These are phyloP conservation scores for Trametes gibbosa DNA, from an alignment of 768 basidiomycete genomes.

Conservation along the genomic window DNA sequence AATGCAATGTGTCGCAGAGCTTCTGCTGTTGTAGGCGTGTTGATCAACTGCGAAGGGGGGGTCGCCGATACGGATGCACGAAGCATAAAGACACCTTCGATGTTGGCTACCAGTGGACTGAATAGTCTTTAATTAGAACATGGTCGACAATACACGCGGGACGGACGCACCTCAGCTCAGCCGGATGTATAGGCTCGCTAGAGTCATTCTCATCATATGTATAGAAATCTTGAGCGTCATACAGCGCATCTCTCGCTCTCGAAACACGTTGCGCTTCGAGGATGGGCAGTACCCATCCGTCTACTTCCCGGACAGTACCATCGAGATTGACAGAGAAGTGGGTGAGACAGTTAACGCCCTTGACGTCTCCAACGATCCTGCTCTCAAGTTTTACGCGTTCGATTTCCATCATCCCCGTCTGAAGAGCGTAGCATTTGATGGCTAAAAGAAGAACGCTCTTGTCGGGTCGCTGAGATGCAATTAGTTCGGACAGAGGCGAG, in stretches of 20 bases:
- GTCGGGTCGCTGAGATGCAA: slow-evolving; percentile 56
- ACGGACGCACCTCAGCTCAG: slow-evolving; percentile 53
- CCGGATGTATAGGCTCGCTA: slow-evolving; percentile 36
- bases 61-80: slow-evolving; percentile 36
- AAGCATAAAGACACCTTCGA: slow-evolving; percentile 68
- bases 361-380: slow-evolving; percentile 56
- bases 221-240: slow-evolving; percentile 46
- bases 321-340: slow-evolving; percentile 50
- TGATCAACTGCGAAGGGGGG: slow-evolving; percentile 44
- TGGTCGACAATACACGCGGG: neutral
- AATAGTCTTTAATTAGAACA: slow-evolving; percentile 8
- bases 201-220: slow-evolving; percentile 34
- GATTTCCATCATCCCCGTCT: slow-evolving; percentile 74
- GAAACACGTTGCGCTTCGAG: slow-evolving; percentile 63
- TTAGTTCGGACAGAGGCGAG: slow-evolving; percentile 40
- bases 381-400: slow-evolving; percentile 68
- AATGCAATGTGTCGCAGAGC: slow-evolving; percentile 64
- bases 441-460: slow-evolving; percentile 64
- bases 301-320: slow-evolving; percentile 45
- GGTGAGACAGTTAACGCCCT: slow-evolving; percentile 61
- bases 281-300: slow-evolving; percentile 82
- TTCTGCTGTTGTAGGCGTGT: slow-evolving; percentile 57
- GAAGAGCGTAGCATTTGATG: slow-evolving; percentile 74
- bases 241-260: slow-evolving; percentile 46
- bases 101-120: slow-evolving; percentile 56